Conservation (phyloP, 805 yeast species). For the Saccharomycopsis amapae region DNA sequence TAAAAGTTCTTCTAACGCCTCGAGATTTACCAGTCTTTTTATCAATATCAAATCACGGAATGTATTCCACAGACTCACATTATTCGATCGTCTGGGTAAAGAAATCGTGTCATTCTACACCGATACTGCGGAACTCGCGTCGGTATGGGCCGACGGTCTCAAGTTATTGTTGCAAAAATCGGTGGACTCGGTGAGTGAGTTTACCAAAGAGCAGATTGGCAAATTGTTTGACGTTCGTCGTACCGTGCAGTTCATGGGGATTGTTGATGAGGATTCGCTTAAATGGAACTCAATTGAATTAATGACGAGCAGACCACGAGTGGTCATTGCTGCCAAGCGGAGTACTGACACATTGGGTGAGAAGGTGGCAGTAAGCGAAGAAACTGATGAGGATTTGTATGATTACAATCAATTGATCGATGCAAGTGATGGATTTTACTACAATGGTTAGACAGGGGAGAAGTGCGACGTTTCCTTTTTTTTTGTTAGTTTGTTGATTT, state of each 20-base stretch:
- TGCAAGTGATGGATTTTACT: slow-evolving; percentile 16
- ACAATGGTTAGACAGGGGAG: slow-evolving; percentile 2
- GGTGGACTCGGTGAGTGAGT: slow-evolving; percentile 8
- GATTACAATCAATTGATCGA: slow-evolving; percentile 16
- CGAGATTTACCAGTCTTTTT: too few species aligned
- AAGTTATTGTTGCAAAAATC: slow-evolving; percentile 38
- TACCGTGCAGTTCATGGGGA: slow-evolving; percentile 16
- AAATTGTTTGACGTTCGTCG: slow-evolving; percentile 19
- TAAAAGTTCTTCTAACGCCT: too few species aligned
- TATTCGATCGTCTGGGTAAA: slow-evolving; percentile 37
- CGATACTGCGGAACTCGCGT: slow-evolving; percentile 60
- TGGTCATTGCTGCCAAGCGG: too few species aligned
- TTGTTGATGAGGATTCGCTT: slow-evolving; percentile 6
- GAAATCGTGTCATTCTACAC: slow-evolving; percentile 53
- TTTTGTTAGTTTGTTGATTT: neutral
- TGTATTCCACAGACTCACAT: slow-evolving; percentile 48
- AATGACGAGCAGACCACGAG: too few species aligned
- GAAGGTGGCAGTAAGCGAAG: neutral
- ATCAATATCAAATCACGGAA: slow-evolving; percentile 43
- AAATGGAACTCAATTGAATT: too few species aligned
- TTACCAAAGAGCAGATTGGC: slow-evolving; percentile 14
- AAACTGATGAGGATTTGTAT: slow-evolving; percentile 17
- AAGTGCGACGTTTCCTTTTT: neutral
- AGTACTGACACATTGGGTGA: too few species aligned
- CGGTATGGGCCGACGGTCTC: slow-evolving; percentile 75